These are phyloP conservation scores for Artemisia tridentata DNA, from an alignment of 129 eudicot species.

Conservation along the genomic window DNA sequence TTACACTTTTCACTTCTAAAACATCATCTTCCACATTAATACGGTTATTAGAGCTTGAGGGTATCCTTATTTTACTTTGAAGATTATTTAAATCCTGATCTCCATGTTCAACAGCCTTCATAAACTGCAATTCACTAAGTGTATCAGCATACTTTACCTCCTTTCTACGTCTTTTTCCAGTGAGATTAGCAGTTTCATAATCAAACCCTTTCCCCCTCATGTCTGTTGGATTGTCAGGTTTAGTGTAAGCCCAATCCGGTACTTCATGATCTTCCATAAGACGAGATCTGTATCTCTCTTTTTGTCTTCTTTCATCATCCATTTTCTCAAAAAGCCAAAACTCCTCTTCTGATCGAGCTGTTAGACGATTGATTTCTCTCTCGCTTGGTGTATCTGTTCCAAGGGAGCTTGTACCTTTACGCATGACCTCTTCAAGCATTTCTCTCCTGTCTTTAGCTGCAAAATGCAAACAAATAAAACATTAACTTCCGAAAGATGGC, in stretches of 20 bases:
- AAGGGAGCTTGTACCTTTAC: conserved; percentile 76
- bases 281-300: conserved; percentile 82
- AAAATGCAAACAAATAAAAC: conserved; percentile 8
- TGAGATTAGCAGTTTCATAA: conserved; percentile 54
- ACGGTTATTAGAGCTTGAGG: conserved; percentile 20
- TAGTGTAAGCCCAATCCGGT: conserved; percentile 83
- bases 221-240: conserved; percentile 55
- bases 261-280: conserved; percentile 96
- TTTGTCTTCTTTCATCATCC: conserved; percentile 89
- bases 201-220: conserved; percentile 78
- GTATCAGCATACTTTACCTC: conserved; percentile 75
- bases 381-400: conserved; percentile 93
- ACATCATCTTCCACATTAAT: conserved; percentile 34
- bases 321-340: conserved; percentile 83
- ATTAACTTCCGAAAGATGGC: background rate
- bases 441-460: conserved; percentile 81
- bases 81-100: conserved; percentile 27
- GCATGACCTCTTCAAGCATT: conserved; percentile 89
- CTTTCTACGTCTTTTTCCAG: conserved; percentile 83
- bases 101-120: conserved; percentile 79
- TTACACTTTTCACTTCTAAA: conserved; percentile 41
- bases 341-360: conserved; percentile 16
- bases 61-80: conserved; percentile 35
- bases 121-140: conserved; percentile 59
- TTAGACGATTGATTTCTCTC: conserved; percentile 45